Evolutionary conservation across 345 rosid species (phyloP), one percentile per base, ranked within the genome.

Genomic region (Clarkia xantiana): DNA sequence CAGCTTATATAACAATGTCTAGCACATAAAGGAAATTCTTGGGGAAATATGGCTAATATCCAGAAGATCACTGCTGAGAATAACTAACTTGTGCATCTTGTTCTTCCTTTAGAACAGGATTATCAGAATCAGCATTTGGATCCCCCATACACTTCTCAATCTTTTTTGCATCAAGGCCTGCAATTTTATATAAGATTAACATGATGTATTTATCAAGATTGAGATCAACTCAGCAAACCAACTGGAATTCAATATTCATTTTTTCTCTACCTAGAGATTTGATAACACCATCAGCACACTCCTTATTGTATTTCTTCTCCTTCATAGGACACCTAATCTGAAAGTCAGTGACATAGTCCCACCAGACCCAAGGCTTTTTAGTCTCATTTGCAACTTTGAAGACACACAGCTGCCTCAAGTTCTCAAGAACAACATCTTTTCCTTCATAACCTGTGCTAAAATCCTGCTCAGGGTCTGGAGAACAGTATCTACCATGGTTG

Each of bases 401-500:
- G 56, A 86, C 91, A 22, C 97, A 90, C 18, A 90, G 79, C 54
- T 90, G 97, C 62, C 97, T 83, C 55, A 90, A 62, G 62, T 90
- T 90, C 65, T 90, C 97, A 0, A 82, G 54, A 25, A 90, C 97
- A 18, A 90, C 97, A 34, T 90, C 84, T 72, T 90, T 90, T 18
- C 97, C 97, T 0, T 90, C 82, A 44, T 90, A 90, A 17, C 97
- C 97, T 1, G 79, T 60, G 74, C 86, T 79, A 58, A 90, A 90
- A 62, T 90, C 95, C 62, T 86, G 95, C 38, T 90, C 97, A 13
- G 97, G 97, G 76, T 90, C 95, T 40, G 97, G 97, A 49, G 97
- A 94, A 45, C 97, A 90, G 59, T 90, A 90, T 62, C 95, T 75
- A n/a, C 97, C 95, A 49, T 73, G 83, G 72, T 90, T 90, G 67